Base-by-base conservation (phyloP, 2,329 filamentous ascomycete genomes). In the Phialemoniopsis sp. region DNA sequence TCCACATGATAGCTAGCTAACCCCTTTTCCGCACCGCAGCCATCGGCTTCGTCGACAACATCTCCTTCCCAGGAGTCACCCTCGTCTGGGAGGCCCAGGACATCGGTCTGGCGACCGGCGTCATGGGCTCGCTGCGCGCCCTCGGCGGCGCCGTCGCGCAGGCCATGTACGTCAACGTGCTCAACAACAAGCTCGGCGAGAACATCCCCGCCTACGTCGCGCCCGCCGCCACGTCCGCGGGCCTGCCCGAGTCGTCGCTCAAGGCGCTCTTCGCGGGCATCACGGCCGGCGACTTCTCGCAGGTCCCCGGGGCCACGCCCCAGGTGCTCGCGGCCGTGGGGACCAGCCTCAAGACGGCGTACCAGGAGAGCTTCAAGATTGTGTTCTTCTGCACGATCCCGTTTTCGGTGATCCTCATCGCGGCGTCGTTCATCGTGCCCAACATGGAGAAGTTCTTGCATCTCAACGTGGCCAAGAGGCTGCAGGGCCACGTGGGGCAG, bases 61-160 rank as follows among this genome's bases (percentile, higher is more conserved):
- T 66, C 37, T 52, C 57, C n/a, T 56, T 68, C 36, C 62, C 66
- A 1, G 64, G 63, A 8, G 64, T 72, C 18, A 64, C 66, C 2
- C 58, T 69, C 9, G 59, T 73, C 32, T 68, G 62, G 51, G 67
- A 67, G 41, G 55, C 68, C 5, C 62, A 68, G 44, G 68, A 72
- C 43, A 70, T 71, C 33, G 67, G 68, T 13, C 58, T 71, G 13
- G 67, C 51, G 39, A 65, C 47, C 6, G 68, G 68, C 14, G 59
- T 68, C 16, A 62, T 71, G 21, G 67, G 68, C 10, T 67, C 62
- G 15, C 68, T 72, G 40, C 64, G 70, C 21, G 63, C 63, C 5
- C 57, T 63, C 4, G 62, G 63, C n/a, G 62, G 60, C 19, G 57
- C 62, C 28, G 50, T 68, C 13, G 55, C 60, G 2, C 57, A 58